phyloP scores from a whole-genome alignment of 345 rosid genomes.

The Populus simonii region DNA sequence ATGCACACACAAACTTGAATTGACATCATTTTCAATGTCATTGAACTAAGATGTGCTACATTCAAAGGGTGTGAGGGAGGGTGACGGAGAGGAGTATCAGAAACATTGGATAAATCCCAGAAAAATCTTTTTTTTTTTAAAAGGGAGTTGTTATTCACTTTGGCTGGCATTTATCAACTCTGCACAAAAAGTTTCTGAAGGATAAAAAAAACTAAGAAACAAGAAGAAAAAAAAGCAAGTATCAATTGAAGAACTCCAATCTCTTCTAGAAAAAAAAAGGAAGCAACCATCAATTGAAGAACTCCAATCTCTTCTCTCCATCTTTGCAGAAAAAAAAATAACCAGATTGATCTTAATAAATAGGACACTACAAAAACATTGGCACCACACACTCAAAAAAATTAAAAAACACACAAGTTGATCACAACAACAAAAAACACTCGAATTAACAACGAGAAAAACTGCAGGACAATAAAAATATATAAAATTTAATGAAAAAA shows the following conservation, averaged over 20 bases:
- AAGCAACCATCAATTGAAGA: background rate
- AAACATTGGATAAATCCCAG: background rate
- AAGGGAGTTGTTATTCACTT: background rate
- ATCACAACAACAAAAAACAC: background rate
- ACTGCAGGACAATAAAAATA: background rate
- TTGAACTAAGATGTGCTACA: background rate
- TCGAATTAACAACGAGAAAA: background rate
- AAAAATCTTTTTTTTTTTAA: background rate
- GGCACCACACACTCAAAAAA: background rate
- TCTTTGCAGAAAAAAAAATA: background rate
- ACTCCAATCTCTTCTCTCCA: background rate
- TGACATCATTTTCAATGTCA: background rate
- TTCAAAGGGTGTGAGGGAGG: background rate
- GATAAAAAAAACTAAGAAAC: background rate
- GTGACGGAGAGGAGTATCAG: background rate
- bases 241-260: no score
- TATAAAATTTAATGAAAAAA: background rate
- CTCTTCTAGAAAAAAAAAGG: no score
- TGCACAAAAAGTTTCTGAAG: background rate
- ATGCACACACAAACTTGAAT: background rate
- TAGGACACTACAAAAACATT: background rate
- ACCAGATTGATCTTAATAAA: background rate
- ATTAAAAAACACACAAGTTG: background rate
- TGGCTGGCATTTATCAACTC: background rate
- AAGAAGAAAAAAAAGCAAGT: background rate